Percentiles rank a stretch among this genome's conserved stretches.
phyloP scores from a whole-genome alignment of 108 stramenopile species.

The Parietichytrium sp. region DNA sequence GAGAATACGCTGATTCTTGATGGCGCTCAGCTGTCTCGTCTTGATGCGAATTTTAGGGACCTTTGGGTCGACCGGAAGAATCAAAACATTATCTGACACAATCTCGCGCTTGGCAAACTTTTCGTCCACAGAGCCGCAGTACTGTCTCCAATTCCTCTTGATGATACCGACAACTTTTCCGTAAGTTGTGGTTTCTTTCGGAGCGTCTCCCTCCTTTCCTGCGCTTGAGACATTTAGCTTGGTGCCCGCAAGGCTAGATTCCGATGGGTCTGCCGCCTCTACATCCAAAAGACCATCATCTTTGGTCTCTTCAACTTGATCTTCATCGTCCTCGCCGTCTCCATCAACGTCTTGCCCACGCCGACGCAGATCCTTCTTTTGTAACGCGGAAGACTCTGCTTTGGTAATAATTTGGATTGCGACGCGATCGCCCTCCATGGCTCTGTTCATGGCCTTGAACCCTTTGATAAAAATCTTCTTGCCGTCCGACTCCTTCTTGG shows the following conservation, averaged over 20 bases:
- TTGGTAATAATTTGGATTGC: constrained; percentile 63
- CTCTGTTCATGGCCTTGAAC: constrained; percentile 76
- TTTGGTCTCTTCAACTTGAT: constrained; percentile 58
- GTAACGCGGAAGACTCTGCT: constrained; percentile 27
- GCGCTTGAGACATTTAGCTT: neutral
- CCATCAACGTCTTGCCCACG: constrained; percentile 35
- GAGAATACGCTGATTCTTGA: constrained; percentile 74
- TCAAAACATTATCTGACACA: constrained; percentile 55
- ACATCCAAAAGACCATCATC: constrained; percentile 59
- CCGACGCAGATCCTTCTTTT: neutral
- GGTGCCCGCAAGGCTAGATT: neutral
- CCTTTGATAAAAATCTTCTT: constrained; percentile 53
- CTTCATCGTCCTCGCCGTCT: constrained; percentile 6
- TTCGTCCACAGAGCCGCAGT: constrained; percentile 73
- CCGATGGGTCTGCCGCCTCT: constrained; percentile 50
- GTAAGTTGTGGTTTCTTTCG: neutral
- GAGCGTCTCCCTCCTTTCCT: neutral
- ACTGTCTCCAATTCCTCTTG: constrained; percentile 71
- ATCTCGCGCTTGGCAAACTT: constrained; percentile 13
- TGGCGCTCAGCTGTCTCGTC: constrained; percentile 71
- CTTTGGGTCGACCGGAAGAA: constrained; percentile 84
- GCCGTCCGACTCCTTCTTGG: neutral
- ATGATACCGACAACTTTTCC: constrained; percentile 85
- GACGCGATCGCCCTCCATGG: constrained; percentile 92
- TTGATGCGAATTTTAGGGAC: constrained; percentile 77